Evolutionary conservation across 371 early-diverging fungal species (phyloP), one percentile per base, ranked within the genome.

Genomic region (Lichtheimia corymbifera): DNA sequence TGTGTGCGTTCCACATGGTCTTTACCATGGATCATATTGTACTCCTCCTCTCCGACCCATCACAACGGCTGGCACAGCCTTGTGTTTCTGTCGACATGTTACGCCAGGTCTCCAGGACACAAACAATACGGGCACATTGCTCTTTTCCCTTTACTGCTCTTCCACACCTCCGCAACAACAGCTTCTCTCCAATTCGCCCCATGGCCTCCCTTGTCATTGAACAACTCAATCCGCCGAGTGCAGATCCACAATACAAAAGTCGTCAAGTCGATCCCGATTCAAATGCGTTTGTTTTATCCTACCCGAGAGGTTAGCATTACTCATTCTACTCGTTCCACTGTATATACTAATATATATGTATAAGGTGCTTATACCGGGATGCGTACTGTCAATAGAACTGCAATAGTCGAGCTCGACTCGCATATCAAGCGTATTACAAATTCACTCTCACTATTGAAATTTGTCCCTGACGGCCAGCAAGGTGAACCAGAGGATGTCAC

Each of bases 291-390:
- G 63, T 76, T 25, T 45, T 72, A 1, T 62, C 66, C 9, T 71
- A 69, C 54, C 80, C 80, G 12, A 66, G 80, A 60, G 79, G 79
- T 73, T 70, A 65, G 15, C 18, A 25, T 18, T 47, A 17, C 47
- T 2, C 5, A 11, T 11, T n/a, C 18, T 20, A 28, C 24, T 43
- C 43, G 50, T 17, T 18, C 40, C 24, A 22, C 11, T 51, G 42
- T 18, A 9, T 43, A 43, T 15, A n/a, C 4, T 9, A 17, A 17
- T 9, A 2, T 35, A n/a, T n/a, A n/a, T n/a, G n/a, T n/a, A n/a
- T n/a, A n/a, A 80, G 83, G 81, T 18, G 81, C 83, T 9, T 85
- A 85, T 50, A 85, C 85, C 2, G 74, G 76, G 4, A 80, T 80
- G 71, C 73, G 85, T 18, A 83, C 82, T 1, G 67, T 83, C 2